phyloP scores from a whole-genome alignment of 345 rosid species.

The Salix dunnii region DNA sequence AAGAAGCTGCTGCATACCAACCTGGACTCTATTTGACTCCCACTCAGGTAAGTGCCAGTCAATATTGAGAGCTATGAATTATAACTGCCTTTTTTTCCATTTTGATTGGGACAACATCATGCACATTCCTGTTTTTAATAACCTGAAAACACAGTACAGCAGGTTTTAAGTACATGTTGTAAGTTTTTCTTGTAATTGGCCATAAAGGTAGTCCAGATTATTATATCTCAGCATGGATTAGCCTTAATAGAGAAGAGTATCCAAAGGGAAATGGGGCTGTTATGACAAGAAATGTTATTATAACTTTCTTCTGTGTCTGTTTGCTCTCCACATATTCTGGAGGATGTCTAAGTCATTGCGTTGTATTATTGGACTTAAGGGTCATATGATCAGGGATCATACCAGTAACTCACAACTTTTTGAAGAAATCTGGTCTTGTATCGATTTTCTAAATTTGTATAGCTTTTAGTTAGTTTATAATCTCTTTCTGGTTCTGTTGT shows the following conservation, averaged over 20 bases:
- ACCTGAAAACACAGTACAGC: neutral
- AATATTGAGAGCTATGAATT: neutral
- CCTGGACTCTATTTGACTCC: slow-evolving; percentile 94
- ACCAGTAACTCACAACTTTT: neutral
- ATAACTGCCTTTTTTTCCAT: neutral
- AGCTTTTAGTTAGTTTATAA: neutral
- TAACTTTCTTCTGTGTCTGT: neutral
- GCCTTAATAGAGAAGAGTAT: neutral
- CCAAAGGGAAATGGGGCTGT: neutral
- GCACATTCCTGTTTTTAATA: neutral
- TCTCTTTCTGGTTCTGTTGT: slow-evolving; percentile 3
- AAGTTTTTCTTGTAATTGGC: neutral
- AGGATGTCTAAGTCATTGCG: neutral
- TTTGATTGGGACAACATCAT: neutral
- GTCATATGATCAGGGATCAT: neutral
- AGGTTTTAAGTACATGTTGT: neutral
- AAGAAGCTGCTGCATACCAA: slow-evolving; percentile 85
- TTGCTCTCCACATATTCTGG: neutral
- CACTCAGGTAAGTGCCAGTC: slow-evolving; percentile 60
- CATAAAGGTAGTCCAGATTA: neutral
- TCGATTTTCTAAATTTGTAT: neutral
- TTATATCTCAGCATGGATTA: neutral
- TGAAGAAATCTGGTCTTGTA: neutral
- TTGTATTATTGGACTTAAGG: neutral
- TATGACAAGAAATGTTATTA: neutral